Percentiles rank a stretch among this genome's conserved stretches.
Conservation (phyloP, 148 eudicot species). For the Camellia sinensis region DNA sequence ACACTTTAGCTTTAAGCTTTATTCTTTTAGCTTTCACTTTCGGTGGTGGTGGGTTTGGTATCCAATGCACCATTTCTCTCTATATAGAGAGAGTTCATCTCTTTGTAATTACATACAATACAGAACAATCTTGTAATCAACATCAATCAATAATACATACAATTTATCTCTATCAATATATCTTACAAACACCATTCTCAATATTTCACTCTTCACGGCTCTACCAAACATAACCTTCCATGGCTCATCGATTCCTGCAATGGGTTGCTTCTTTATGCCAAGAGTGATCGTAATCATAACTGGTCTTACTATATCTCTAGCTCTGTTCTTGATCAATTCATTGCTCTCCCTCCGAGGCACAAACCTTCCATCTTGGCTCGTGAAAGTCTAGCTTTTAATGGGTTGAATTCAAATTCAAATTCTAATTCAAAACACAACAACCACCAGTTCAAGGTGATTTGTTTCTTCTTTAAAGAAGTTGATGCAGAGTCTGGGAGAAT, state of each 20-base stretch:
- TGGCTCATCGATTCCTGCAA: conserved; percentile 24
- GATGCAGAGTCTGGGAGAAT: background rate
- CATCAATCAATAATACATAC: too few relatives aligned
- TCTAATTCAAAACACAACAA: too few relatives aligned
- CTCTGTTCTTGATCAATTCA: background rate
- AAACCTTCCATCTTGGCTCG: background rate
- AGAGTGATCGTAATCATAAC: background rate
- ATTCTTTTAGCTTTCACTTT: too few relatives aligned
- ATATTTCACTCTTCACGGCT: background rate
- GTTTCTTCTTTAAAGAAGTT: conserved; percentile 9
- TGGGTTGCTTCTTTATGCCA: conserved; percentile 23
- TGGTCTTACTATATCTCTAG: conserved; percentile 18
- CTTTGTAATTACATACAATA: too few relatives aligned
- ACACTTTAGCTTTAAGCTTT: too few relatives aligned
- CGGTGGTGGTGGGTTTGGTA: too few relatives aligned
- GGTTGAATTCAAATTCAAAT: background rate
- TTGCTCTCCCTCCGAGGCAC: conserved; percentile 3
- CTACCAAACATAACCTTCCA: background rate
- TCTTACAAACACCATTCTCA: too few relatives aligned
- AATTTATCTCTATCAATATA: too few relatives aligned
- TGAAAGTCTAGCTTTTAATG: conserved; percentile 13
- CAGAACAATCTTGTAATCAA: too few relatives aligned
- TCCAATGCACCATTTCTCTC: too few relatives aligned
- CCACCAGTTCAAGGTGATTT: conserved; percentile 8
- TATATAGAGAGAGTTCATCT: too few relatives aligned